Evolutionary conservation across 768 basidiomycete species (phyloP).

Genomic region (Trametes elegans): DNA sequence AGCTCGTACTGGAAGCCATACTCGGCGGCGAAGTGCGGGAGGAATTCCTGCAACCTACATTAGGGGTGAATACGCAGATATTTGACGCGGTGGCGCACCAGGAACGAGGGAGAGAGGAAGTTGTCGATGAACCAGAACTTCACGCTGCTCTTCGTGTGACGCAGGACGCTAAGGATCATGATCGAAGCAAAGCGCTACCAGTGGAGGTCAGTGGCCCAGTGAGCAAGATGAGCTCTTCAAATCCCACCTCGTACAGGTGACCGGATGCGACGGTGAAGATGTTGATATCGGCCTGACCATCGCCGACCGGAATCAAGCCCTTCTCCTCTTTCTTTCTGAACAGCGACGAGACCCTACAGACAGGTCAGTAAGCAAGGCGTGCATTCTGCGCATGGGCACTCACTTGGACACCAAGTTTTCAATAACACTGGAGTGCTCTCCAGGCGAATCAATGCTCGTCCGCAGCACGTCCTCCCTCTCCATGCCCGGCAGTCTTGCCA

Average conservation of each 20-base stretch:
- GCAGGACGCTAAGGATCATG: slow-evolving; percentile 95
- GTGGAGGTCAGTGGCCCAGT: neutral
- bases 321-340: slow-evolving; percentile 18
- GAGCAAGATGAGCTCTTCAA: neutral
- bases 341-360: slow-evolving; percentile 27
- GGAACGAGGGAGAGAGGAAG: slow-evolving; percentile 96
- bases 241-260: slow-evolving; percentile 83
- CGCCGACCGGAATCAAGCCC: slow-evolving; percentile 23
- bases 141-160: slow-evolving; percentile 90
- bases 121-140: slow-evolving; percentile 99
- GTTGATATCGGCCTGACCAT: slow-evolving; percentile 86
- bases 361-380: slow-evolving; percentile 10
- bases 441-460: slow-evolving; percentile 33
- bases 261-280: slow-evolving; percentile 99
- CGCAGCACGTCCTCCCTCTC: slow-evolving; percentile 78
- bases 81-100: slow-evolving; percentile 55
- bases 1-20: slow-evolving; percentile 97
- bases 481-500: slow-evolving; percentile 70
- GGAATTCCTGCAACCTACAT: slow-evolving; percentile 97
- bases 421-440: slow-evolving; percentile 40
- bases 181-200: slow-evolving; percentile 91
- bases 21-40: slow-evolving; percentile 86
- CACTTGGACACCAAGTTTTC: slow-evolving; percentile 53
- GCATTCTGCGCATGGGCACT: slow-evolving; percentile 14
- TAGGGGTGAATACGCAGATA: no score